A percentile compares a stretch with the other conserved stretches of the same genome.
Conservation (phyloP, 768 basidiomycete genomes). For the Mycena amicta region DNA sequence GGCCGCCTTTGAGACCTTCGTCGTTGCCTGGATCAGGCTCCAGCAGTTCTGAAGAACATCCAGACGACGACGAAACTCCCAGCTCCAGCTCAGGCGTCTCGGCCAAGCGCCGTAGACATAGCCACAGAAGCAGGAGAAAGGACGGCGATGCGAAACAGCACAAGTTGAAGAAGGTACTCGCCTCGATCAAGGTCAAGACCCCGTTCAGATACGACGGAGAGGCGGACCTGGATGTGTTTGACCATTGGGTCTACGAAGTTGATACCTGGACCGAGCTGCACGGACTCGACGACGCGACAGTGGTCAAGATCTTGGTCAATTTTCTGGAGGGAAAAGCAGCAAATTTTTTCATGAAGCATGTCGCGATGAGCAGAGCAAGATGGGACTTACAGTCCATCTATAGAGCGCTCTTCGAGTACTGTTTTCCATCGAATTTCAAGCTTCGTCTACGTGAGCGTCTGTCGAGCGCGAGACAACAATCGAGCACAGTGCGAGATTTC, state of each 20-base stretch:
- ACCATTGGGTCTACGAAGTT: conserved; percentile 5
- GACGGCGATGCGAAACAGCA: neutral
- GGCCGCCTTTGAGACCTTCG: neutral
- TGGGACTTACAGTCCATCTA: conserved; percentile 9
- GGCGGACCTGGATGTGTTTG: conserved; percentile 3
- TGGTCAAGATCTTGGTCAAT: conserved; percentile 4
- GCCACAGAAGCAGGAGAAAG: neutral
- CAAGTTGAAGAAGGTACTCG: neutral
- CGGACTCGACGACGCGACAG: neutral
- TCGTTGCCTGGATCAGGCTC: neutral
- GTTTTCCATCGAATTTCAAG: conserved; percentile 7
- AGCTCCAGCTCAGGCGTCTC: neutral
- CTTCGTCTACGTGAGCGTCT: conserved; percentile 1
- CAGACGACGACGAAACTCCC: neutral
- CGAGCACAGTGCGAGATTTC: neutral
- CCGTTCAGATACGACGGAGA: conserved; percentile 6
- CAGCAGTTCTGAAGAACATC: neutral
- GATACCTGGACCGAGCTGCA: conserved; percentile 2
- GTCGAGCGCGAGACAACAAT: neutral
- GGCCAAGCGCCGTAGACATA: neutral
- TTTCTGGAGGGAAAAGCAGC: conserved; percentile 2
- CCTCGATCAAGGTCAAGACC: neutral
- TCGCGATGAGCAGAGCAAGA: neutral
- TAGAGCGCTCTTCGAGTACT: conserved; percentile 2
- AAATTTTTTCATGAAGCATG: conserved; percentile 16